Conservation (phyloP, 2,329 filamentous ascomycete genomes). For the Claviceps maximensis region DNA sequence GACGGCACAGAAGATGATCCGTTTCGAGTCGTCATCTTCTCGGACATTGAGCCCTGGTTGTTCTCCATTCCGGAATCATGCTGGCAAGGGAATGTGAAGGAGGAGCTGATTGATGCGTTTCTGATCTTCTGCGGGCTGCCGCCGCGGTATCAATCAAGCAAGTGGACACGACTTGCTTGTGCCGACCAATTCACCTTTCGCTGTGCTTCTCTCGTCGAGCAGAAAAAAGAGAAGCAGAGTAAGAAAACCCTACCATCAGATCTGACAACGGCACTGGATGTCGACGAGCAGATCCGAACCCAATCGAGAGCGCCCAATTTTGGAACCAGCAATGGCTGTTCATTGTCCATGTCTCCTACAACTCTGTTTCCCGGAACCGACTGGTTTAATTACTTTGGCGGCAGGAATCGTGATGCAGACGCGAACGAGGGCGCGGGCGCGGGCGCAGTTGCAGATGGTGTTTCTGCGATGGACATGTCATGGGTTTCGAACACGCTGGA, state of each 20-base stretch:
- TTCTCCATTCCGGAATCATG: constrained; percentile 31
- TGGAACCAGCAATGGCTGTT: constrained; percentile 14
- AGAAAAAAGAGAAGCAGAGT: not conserved
- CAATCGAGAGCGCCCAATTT: constrained; percentile 18
- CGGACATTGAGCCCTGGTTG: constrained; percentile 57
- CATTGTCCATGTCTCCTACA: constrained; percentile 29
- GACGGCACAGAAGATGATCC: constrained; percentile 67
- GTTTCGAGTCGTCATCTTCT: constrained; percentile 67
- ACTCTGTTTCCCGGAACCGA: constrained; percentile 34
- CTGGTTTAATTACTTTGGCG: constrained; percentile 32
- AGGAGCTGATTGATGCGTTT: constrained; percentile 54
- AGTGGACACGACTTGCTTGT: constrained; percentile 18
- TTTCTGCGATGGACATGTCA: constrained; percentile 20
- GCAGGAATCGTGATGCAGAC: constrained; percentile 12
- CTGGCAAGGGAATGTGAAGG: constrained; percentile 20
- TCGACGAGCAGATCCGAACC: constrained; percentile 8
- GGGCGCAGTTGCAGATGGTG: too few species aligned
- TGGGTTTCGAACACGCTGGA: constrained; percentile 43
- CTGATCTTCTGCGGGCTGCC: constrained; percentile 55
- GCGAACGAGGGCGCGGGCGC: not conserved
- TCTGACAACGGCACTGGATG: not conserved
- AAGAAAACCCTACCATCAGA: not conserved
- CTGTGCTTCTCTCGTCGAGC: not conserved
- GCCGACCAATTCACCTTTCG: constrained; percentile 18
- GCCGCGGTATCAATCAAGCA: constrained; percentile 21